Conservation (phyloP, 306 rosid genomes). For the Lupinus albus region DNA sequence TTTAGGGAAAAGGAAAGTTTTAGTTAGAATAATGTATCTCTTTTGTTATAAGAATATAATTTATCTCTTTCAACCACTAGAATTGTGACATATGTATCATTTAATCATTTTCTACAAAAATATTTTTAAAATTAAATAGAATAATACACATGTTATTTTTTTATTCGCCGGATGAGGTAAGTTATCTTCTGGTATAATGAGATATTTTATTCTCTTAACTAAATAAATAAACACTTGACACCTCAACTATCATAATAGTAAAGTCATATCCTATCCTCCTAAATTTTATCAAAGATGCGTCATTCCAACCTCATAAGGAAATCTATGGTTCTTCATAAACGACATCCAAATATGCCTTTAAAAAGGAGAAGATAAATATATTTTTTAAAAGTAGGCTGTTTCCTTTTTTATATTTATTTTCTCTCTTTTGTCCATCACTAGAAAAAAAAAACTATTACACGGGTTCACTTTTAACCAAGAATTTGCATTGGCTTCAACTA, state of each 20-base stretch:
- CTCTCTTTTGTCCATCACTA: conserved; percentile 33
- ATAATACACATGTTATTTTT: too few species aligned
- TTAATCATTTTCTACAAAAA: too few species aligned
- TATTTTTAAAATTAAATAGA: too few species aligned
- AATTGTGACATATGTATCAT: too few species aligned
- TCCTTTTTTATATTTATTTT: conserved; percentile 23
- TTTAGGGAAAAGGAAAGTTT: too few species aligned
- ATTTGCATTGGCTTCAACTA: conserved; percentile 13
- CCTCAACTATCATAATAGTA: conserved; percentile 6
- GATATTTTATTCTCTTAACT: too few species aligned
- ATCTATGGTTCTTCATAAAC: conserved; percentile 35
- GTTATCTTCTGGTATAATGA: too few species aligned
- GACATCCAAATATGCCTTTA: conserved; percentile 42
- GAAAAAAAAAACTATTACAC: conserved; percentile 28
- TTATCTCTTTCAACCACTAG: too few species aligned
- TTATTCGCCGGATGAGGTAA: too few species aligned
- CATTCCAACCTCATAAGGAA: conserved; percentile 48
- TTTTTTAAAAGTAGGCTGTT: conserved; percentile 36
- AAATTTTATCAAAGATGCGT: conserved; percentile 18
- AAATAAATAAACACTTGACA: conserved; percentile 28
- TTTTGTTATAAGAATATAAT: too few species aligned
- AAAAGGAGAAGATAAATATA: conserved; percentile 44
- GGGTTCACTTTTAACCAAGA: conserved; percentile 43
- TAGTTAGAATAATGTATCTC: too few species aligned
- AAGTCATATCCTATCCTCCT: background rate